Conservation (phyloP, 2,329 filamentous ascomycete species). For the Alternaria gaisen region DNA sequence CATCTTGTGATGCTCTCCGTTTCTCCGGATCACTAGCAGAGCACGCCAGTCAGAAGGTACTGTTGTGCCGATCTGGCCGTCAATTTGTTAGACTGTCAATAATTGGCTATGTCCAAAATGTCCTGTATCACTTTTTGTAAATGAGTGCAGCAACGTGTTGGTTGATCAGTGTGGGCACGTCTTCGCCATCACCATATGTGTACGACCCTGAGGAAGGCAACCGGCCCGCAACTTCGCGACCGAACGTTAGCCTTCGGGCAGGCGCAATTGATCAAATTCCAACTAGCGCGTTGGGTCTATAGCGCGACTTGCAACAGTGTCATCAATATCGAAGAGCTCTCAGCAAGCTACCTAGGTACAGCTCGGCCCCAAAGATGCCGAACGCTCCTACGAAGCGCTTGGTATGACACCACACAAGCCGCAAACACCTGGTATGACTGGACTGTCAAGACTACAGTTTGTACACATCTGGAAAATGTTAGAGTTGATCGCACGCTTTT, state of each 20-base stretch:
- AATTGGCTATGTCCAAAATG: neutral
- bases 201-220: neutral
- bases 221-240: conserved; percentile 4
- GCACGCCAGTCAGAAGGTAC: conserved; percentile 17
- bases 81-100: neutral
- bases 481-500: conserved; percentile 7
- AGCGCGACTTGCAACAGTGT: neutral
- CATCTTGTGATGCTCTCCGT: conserved; percentile 29
- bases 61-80: conserved; percentile 19
- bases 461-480: neutral
- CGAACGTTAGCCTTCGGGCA: neutral
- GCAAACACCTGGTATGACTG: neutral
- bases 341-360: neutral
- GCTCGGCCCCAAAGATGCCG: conserved; percentile 1
- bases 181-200: neutral
- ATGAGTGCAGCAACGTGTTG: neutral
- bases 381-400: conserved; percentile 3
- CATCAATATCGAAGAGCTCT: neutral
- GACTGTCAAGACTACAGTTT: neutral
- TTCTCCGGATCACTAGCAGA: conserved; percentile 36
- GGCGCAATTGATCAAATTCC: neutral
- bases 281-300: neutral
- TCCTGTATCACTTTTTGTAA: neutral
- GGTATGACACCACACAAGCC: conserved; percentile 8
- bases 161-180: conserved; percentile 9